These are phyloP conservation scores for Toxoplasma gondii DNA, from an alignment of 169 alveolate species.

Conservation along the genomic window DNA sequence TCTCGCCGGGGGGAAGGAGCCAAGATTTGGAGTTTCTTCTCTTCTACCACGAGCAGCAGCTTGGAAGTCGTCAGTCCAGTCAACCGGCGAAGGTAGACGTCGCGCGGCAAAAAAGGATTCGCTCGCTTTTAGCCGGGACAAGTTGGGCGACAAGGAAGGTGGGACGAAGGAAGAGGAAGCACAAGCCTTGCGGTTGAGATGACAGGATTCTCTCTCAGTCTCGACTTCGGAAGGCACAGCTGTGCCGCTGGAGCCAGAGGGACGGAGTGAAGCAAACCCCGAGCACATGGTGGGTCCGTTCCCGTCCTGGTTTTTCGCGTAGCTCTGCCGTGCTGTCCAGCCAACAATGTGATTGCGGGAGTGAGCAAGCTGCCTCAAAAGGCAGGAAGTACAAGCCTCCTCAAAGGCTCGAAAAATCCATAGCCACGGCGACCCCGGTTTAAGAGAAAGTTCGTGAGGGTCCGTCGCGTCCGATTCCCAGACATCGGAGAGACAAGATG, in stretches of 20 bases:
- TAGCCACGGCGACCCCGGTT: background rate
- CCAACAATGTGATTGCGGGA: background rate
- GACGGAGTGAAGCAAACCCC: too few species aligned
- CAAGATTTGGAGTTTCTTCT: background rate
- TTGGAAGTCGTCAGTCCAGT: background rate
- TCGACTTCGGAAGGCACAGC: too few species aligned
- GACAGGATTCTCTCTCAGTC: too few species aligned
- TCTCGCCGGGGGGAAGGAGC: too few species aligned
- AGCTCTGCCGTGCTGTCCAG: background rate
- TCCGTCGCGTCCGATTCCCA: too few species aligned
- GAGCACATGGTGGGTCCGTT: too few species aligned
- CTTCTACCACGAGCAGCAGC: background rate
- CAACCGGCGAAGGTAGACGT: background rate
- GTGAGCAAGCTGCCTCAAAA: background rate
- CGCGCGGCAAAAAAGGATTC: slow-evolving; percentile 9
- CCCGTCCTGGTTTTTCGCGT: too few species aligned
- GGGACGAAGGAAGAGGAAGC: background rate
- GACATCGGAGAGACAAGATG: too few species aligned
- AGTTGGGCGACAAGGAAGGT: background rate
- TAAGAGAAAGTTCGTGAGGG: background rate
- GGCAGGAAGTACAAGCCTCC: background rate
- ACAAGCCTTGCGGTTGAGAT: too few species aligned
- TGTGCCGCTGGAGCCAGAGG: too few species aligned
- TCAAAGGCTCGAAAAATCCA: background rate
- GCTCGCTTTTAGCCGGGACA: background rate